Base-by-base conservation (phyloP, 257 asterid species). In the Primulina eburnea region DNA sequence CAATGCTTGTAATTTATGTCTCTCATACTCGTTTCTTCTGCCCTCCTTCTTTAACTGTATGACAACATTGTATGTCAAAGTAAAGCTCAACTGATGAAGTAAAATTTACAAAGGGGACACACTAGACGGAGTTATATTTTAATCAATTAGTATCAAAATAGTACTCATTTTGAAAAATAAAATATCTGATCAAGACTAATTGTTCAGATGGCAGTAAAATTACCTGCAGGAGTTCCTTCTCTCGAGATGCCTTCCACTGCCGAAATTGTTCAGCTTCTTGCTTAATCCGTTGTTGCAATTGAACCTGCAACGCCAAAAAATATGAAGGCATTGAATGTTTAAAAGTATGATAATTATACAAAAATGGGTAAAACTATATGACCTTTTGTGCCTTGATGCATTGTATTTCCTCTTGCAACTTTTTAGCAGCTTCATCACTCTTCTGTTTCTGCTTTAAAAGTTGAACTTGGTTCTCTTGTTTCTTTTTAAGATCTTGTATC, bases 211-310 rank as follows among this genome's bases (percentile, higher is more conserved):
- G 73, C 60, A 62, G 62, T 32, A 67, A 74, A 73, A 65, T 57
- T 73, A 89, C 97, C 98, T 94, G 98, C 72, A 94, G 76, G 68
- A 94, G 76, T 78, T 94, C 99, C 82, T 94, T 94, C 79, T 94
- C 99, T 60, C 98, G 84, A 57, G 95, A 94, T 68, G 97, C 98
- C 79, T 91, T 94, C 99, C 99, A 94, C 60, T 85, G 98, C 53
- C 99, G 89, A 76, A 94, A 94, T 72, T 94, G 98, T 77, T 94
- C 99, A 40, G 98, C 89, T 85, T 94, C 98, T 80, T 89, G 99
- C 81, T 94, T 94, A 63, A 94, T 94, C 84, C 90, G 92, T 38
- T 94, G 96, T 73, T 89, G 98, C 80, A 94, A 74, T 80, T 94
- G 99, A 65, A 94, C 98, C 99, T 94, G 67, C 50, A 80, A 38